Evolutionary conservation across 1,284 basidiomycete genomes (phyloP), one percentile per base, ranked within the genome.

Genomic region (Mycosarcoma mackinlayi): DNA sequence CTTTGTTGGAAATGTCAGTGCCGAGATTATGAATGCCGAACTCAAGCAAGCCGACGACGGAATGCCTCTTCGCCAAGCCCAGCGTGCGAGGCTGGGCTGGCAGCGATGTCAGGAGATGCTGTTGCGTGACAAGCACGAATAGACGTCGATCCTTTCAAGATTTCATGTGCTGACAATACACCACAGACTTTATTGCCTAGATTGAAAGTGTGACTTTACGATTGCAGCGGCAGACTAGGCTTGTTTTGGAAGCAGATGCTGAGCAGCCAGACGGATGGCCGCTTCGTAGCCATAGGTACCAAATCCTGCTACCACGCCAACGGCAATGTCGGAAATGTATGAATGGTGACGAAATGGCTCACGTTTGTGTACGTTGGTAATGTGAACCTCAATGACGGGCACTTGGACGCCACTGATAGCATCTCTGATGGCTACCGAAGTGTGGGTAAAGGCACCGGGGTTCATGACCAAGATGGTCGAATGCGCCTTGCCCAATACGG

Each of bases 341-440:
- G 80, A 82, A 46, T 83, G 78, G 50, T 83, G 83, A 18, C 83
- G 66, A 60, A 81, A 84, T 23, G 65, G 25, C 49, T 84, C 83
- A 10, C 83, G 47, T 3, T 77, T 76, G 55, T 83, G 82, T 21
- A 80, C 75, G 48, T 84, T 84, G 34, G 78, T 73, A 50, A 83
- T 70, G 50, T 72, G 59, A 25, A 83, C 78, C 71, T 83, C 83
- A 52, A 84, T 75, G 58, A 80, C 82, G 5, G 82, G 82, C 11
- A 83, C 63, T 3, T 68, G 53, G 7, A 80, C 73, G 6, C 78
- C 78, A 14, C 72, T 35, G 2, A 84, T 57, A 3, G 82, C 82
- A 54, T 84, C 83, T 0, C 82, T 56, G 18, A 84, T 67, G 3
- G 82, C 78, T 3, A 84, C 78, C 3, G 70, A 75, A n/a, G 76